Evolutionary conservation across 1,284 basidiomycete genomes (phyloP), one percentile per base, ranked within the genome.

Genomic region (Leccinum variabile): DNA sequence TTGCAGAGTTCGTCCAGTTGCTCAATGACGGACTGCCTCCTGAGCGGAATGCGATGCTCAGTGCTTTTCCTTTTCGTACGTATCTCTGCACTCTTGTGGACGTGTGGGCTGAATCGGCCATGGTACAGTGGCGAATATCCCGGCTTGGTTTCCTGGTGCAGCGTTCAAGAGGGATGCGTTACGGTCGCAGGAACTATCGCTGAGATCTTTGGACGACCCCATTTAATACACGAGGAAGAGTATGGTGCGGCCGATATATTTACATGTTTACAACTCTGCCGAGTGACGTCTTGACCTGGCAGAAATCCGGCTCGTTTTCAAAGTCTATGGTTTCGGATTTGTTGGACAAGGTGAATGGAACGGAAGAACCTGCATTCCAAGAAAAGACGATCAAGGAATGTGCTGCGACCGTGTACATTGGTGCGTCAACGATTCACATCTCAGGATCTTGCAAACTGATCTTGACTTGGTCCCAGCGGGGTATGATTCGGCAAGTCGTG

Each of bases 291-390:
- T 13, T 49, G 57, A 56, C 25, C 22, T 50, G 22, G 2, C 57
- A 73, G 75, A 64, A 65, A 30, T 46, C 56, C 11, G 75, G 75
- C 11, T 71, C 67, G n/a, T 73, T 67, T 61, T n/a, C 56, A 7
- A 72, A 56, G 56, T 73, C 72, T 30, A 71, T 76, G 72, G 72
- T 73, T 28, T 72, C 72, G 3, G 74, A 76, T 52, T 56, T 76
- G 56, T 35, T 73, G 52, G 55, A 60, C 37, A 59, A 59, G 55
- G 25, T 63, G 56, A 61, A 74, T 28, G 68, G 54, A 14, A 35
- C 39, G 33, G 52, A 69, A 56, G 67, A 62, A 35, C 57, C 56
- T 39, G 52, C 54, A 41, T 39, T 54, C n/a, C 62, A 72, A 22
- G 72, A 76, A 55, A 65, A 62, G 39, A 60, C 56, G 44, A 66